A percentile compares a stretch with the other conserved stretches of the same genome.
phyloP scores from a whole-genome alignment of 2,329 filamentous ascomycete species.

The Botrytis cinerea region DNA sequence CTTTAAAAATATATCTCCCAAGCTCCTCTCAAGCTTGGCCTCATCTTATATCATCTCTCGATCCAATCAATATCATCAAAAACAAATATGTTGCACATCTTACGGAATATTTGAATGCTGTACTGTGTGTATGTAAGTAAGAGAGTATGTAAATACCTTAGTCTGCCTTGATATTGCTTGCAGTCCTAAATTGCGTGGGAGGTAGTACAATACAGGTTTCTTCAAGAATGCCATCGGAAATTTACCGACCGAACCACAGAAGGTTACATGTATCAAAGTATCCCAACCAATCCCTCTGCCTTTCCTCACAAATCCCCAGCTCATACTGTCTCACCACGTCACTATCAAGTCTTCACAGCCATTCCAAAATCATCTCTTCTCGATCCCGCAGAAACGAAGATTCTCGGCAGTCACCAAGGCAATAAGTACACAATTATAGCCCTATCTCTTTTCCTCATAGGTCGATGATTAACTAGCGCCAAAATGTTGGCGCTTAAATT shows the following conservation, averaged over 20 bases:
- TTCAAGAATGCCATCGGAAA: neutral
- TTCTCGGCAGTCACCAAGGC: neutral
- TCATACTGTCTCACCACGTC: neutral
- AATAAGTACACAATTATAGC: neutral
- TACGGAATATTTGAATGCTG: constrained; percentile 9
- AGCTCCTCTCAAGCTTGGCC: neutral
- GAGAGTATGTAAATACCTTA: neutral
- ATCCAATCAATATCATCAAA: neutral
- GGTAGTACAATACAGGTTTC: neutral
- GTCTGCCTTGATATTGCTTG: neutral
- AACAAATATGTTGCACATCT: neutral
- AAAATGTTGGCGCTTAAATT: constrained; percentile 7
- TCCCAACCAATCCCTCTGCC: neutral
- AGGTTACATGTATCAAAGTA: neutral
- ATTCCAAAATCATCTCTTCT: neutral
- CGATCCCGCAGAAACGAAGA: neutral
- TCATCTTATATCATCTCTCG: neutral
- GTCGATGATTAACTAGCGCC: neutral
- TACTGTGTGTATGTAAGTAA: neutral
- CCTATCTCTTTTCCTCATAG: neutral
- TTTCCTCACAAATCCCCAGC: neutral
- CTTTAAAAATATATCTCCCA: neutral
- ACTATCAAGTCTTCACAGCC: neutral
- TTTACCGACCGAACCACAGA: neutral
- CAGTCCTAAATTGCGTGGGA: neutral